Evolutionary conservation across 345 rosid species (phyloP).

Genomic region (Eucalyptus sideroxylon): DNA sequence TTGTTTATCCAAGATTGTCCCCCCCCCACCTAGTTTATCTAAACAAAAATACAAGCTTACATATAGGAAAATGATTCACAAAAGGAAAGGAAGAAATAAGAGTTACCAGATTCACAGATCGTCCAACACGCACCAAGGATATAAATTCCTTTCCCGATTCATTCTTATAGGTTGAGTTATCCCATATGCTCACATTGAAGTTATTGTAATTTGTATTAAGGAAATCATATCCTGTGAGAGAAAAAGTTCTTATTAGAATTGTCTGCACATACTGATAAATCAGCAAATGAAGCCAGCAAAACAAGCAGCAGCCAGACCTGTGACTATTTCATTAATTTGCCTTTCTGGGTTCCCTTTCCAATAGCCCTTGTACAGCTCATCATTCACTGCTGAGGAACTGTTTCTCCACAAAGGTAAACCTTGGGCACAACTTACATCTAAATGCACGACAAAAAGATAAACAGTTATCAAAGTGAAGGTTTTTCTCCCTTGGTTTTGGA

Average conservation of each 20-base stretch:
- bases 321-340: slow-evolving; percentile 55
- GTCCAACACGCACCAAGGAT: slow-evolving; percentile 50
- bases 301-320: slow-evolving; percentile 37
- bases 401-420: slow-evolving; percentile 61
- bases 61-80: not conserved
- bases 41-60: not conserved
- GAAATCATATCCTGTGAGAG: slow-evolving; percentile 68
- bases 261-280: not conserved
- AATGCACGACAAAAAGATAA: not conserved
- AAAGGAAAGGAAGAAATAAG: not conserved
- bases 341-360: slow-evolving; percentile 47
- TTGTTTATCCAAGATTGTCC: not conserved
- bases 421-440: slow-evolving; percentile 51
- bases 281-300: not conserved
- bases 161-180: slow-evolving; percentile 54
- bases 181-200: slow-evolving; percentile 70
- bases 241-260: not conserved
- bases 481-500: not conserved
- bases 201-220: slow-evolving; percentile 41
- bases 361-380: slow-evolving; percentile 65
- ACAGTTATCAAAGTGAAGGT: not conserved
- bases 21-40: not conserved
- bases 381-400: slow-evolving; percentile 51
- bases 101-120: slow-evolving; percentile 77
- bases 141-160: not conserved